phyloP scores from a whole-genome alignment of 2,329 filamentous ascomycete species.

The Stachybotrys elegans region DNA sequence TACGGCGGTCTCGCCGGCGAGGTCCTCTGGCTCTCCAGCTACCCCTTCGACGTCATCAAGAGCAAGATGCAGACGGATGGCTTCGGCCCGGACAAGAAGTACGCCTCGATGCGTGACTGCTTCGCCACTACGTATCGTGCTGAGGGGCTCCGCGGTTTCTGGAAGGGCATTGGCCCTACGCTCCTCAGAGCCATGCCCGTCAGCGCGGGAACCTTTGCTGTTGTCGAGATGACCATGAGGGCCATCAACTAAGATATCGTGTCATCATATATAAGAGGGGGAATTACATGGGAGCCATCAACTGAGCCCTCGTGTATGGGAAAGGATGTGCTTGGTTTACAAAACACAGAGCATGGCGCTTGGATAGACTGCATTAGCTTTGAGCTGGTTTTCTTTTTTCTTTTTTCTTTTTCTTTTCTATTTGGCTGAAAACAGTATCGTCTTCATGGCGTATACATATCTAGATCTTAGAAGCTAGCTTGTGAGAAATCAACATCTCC shows the following conservation, averaged over 20 bases:
- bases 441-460: background rate
- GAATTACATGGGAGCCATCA: background rate
- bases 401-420: no score
- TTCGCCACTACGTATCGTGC: conserved; percentile 74
- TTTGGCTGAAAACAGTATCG: no score
- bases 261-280: background rate
- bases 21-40: conserved; percentile 86
- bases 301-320: no score
- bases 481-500: no score
- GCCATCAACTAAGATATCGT: conserved; percentile 41
- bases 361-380: no score
- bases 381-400: no score
- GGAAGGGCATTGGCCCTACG: conserved; percentile 89
- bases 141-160: conserved; percentile 82
- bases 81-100: conserved; percentile 68
- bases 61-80: conserved; percentile 99
- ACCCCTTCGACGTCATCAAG: conserved; percentile 97
- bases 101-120: conserved; percentile 80
- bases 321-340: no score
- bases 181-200: conserved; percentile 94
- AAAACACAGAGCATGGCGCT: no score
- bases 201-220: conserved; percentile 94
- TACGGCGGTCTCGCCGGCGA: conserved; percentile 95
- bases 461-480: no score
- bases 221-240: conserved; percentile 64